Conservation (phyloP, 495 filamentous ascomycete genomes). For the Rostrohypoxylon terebratum region DNA sequence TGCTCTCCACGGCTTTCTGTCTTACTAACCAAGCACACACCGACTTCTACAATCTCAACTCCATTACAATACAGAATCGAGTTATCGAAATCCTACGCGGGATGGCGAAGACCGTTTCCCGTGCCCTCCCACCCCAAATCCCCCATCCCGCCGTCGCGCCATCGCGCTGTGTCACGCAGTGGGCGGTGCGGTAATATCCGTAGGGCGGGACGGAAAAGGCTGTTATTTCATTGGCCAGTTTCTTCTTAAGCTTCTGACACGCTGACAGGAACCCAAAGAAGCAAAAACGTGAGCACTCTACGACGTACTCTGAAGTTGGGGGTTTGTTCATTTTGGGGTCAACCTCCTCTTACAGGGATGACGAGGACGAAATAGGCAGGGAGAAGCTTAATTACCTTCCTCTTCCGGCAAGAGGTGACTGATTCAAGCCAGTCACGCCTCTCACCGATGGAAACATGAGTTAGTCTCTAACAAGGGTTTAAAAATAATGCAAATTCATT, state of each 20-base stretch:
- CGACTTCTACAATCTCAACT: not conserved
- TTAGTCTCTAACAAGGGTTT: constrained; percentile 19
- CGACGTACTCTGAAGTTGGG: not conserved
- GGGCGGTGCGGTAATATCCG: constrained; percentile 17
- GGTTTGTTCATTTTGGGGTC: constrained; percentile 5
- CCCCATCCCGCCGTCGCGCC: constrained; percentile 17
- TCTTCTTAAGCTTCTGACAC: constrained; percentile 30
- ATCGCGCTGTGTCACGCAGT: constrained; percentile 10
- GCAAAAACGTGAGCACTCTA: not conserved
- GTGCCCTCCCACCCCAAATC: constrained; percentile 4
- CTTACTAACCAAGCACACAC: not conserved
- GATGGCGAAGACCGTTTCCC: constrained; percentile 11
- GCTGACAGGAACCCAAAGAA: constrained; percentile 10
- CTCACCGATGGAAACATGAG: constrained; percentile 20
- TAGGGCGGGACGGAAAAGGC: constrained; percentile 17
- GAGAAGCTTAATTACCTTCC: constrained; percentile 21
- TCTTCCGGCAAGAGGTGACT: constrained; percentile 21
- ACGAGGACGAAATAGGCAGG: constrained; percentile 1
- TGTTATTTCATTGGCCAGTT: constrained; percentile 9
- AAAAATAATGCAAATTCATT: not conserved
- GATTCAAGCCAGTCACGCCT: constrained; percentile 24
- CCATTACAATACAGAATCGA: constrained; percentile 14
- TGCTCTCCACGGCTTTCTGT: not conserved
- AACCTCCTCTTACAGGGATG: not conserved
- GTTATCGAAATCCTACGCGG: constrained; percentile 33